These are phyloP conservation scores for Sporothrix pseudoabietina DNA, from an alignment of 2,329 filamentous ascomycete genomes.

Conservation along the genomic window DNA sequence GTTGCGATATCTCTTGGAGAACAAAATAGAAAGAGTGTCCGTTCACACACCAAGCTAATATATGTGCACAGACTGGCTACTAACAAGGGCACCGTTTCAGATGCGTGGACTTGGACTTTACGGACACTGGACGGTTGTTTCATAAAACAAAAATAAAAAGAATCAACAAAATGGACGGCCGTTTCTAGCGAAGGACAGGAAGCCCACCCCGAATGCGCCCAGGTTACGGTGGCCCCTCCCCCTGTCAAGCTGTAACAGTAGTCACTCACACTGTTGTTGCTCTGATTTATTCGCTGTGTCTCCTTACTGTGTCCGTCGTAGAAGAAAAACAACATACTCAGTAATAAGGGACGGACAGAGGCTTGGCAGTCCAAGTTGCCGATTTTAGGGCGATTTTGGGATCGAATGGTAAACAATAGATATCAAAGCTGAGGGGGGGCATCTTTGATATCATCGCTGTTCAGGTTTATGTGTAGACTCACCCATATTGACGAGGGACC, in stretches of 20 bases:
- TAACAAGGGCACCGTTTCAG: slow-evolving; percentile 19
- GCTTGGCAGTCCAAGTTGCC: slow-evolving; percentile 9
- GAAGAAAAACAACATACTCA: neutral
- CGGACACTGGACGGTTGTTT: slow-evolving; percentile 25
- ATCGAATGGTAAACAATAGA: neutral
- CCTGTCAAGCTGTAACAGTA: neutral
- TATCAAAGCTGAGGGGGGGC: neutral
- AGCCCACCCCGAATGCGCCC: slow-evolving; percentile 15
- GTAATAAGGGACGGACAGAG: neutral
- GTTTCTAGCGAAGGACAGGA: neutral
- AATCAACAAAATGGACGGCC: neutral
- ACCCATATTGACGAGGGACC: neutral
- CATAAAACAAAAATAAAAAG: neutral
- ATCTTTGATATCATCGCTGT: neutral
- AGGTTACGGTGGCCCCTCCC: neutral
- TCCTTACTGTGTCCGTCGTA: too few relatives aligned
- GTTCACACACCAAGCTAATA: neutral
- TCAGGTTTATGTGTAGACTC: neutral
- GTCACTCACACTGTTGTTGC: neutral
- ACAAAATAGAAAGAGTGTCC: neutral
- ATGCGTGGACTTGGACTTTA: slow-evolving; percentile 6
- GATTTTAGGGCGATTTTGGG: slow-evolving; percentile 6
- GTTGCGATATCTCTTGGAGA: neutral
- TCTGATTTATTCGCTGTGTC: neutral
- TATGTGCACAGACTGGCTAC: neutral